Conservation (phyloP, 805 yeast species). For the Nakazawaea laoshanensis region DNA sequence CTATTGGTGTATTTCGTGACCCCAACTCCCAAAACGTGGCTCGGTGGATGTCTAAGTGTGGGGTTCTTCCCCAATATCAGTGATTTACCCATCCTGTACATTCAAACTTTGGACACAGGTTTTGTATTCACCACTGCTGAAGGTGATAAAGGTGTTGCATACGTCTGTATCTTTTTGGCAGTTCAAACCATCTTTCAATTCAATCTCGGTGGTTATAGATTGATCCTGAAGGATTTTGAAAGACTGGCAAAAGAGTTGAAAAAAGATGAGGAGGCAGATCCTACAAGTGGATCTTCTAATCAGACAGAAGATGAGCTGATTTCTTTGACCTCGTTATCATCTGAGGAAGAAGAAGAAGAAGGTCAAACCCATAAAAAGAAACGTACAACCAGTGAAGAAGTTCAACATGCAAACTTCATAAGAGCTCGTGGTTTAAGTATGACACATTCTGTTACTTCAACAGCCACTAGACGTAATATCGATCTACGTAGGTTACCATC, state of each 20-base stretch:
- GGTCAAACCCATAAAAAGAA: background rate
- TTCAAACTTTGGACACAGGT: slow-evolving; percentile 63
- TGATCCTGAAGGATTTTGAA: slow-evolving; percentile 64
- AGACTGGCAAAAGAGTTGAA: slow-evolving; percentile 15
- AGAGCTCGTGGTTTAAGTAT: background rate
- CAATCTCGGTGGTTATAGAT: slow-evolving; percentile 65
- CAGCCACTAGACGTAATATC: slow-evolving; percentile 10
- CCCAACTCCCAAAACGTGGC: slow-evolving; percentile 64
- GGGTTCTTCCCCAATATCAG: slow-evolving; percentile 74
- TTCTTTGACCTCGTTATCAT: slow-evolving; percentile 3
- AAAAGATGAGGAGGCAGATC: slow-evolving; percentile 18
- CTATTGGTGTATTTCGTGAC: slow-evolving; percentile 34
- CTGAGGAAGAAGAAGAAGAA: background rate
- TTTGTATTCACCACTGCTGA: slow-evolving; percentile 47
- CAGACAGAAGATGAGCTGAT: background rate
- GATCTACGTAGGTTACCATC: slow-evolving; percentile 28
- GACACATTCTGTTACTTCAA: slow-evolving; percentile 1
- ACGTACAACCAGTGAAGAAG: background rate
- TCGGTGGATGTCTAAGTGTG: slow-evolving; percentile 65
- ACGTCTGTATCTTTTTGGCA: slow-evolving; percentile 69
- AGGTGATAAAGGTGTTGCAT: slow-evolving; percentile 74
- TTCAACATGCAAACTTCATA: background rate
- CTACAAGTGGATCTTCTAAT: background rate
- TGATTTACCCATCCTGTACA: slow-evolving; percentile 80
- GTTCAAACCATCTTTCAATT: slow-evolving; percentile 62